Conservation (phyloP, 177 flowering plant genomes). For the Telopea speciosissima region DNA sequence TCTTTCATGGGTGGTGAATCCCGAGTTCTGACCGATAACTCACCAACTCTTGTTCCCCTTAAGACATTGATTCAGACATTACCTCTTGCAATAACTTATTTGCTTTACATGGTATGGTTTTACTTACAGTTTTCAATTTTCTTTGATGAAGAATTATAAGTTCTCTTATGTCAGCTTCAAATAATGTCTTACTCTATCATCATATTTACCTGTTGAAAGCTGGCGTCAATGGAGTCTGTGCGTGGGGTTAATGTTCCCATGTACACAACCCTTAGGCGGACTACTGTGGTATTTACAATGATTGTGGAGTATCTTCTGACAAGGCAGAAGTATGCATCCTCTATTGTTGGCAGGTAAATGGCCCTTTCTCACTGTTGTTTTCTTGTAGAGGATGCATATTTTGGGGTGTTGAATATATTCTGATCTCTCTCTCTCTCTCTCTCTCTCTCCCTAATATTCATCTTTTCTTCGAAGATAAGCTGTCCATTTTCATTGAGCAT, state of each 20-base stretch:
- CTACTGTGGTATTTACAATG: conserved; percentile 88
- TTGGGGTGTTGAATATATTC: background rate
- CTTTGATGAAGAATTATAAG: background rate
- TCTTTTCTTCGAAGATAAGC: background rate
- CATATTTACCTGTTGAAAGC: conserved; percentile 34
- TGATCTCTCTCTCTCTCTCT: too few relatives aligned
- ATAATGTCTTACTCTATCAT: background rate
- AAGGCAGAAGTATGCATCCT: conserved; percentile 52
- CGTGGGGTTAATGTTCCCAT: conserved; percentile 86
- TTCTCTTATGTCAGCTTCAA: conserved; percentile 6
- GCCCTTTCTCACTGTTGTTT: conserved; percentile 8
- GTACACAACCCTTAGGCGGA: conserved; percentile 93
- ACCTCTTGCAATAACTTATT: conserved; percentile 66
- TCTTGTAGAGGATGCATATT: conserved; percentile 52
- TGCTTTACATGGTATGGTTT: conserved; percentile 74
- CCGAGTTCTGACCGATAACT: conserved; percentile 21
- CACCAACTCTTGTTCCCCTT: conserved; percentile 43
- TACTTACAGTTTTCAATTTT: background rate
- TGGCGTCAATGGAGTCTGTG: conserved; percentile 85
- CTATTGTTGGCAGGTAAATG: conserved; percentile 58
- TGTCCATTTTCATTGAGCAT: background rate
- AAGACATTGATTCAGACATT: conserved; percentile 53
- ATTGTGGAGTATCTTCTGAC: conserved; percentile 58
- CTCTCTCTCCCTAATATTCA: background rate
- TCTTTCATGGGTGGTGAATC: conserved; percentile 52